Conservation (phyloP, 441 rosid species). For the Gossypium lobatum region DNA sequence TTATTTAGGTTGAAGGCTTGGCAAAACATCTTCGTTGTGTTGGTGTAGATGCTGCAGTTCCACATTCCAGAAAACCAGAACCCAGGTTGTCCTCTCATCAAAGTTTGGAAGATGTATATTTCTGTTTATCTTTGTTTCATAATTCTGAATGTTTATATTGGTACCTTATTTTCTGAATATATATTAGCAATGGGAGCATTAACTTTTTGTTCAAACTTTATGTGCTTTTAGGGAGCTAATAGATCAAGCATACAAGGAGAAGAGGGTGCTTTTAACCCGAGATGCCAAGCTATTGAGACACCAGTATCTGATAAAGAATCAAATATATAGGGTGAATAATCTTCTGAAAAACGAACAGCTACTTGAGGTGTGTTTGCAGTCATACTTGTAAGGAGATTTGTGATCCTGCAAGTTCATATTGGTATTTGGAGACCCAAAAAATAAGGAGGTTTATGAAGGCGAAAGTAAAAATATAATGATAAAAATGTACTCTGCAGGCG, state of each 20-base stretch:
- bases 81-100: constrained; percentile 31
- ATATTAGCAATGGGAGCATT: not conserved
- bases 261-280: constrained; percentile 75
- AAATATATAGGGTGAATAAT: constrained; percentile 67
- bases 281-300: constrained; percentile 82
- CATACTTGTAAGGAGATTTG: not conserved
- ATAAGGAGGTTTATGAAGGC: not conserved
- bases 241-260: constrained; percentile 68
- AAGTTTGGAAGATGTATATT: not conserved
- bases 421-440: not conserved
- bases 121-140: not conserved
- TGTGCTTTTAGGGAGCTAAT: constrained; percentile 56
- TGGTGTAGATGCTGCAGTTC: constrained; percentile 84
- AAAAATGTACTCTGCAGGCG: not conserved
- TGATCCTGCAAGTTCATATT: constrained; percentile 1
- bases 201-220: constrained; percentile 12
- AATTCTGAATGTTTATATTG: not conserved
- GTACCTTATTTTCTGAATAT: not conserved
- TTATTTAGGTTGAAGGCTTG: constrained; percentile 75
- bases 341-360: constrained; percentile 86
- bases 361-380: constrained; percentile 54
- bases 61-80: constrained; percentile 60
- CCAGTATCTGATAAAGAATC: constrained; percentile 64
- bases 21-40: constrained; percentile 94
- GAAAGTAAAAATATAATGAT: not conserved